Conservation (phyloP, 2,329 filamentous ascomycete genomes). For the Pseudocercospora musae region DNA sequence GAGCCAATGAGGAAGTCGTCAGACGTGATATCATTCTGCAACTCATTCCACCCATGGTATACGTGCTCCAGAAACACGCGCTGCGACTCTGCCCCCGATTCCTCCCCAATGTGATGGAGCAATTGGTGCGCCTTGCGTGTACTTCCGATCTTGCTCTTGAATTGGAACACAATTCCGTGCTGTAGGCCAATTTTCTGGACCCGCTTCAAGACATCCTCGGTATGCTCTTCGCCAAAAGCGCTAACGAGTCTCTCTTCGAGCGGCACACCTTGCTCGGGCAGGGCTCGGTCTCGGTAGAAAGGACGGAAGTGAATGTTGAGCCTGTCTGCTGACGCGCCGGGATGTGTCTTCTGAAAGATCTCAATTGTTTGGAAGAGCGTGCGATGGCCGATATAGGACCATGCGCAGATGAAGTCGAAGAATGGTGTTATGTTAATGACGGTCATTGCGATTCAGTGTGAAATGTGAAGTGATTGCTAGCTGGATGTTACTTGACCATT, state of each 20-base stretch:
- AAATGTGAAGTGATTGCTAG: not conserved
- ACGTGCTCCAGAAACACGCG: not conserved
- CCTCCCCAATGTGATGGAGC: not conserved
- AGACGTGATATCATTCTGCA: constrained; percentile 6
- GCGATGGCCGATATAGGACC: constrained; percentile 7
- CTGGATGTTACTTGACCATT: not conserved
- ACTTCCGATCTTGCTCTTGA: not conserved
- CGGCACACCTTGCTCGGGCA: not conserved
- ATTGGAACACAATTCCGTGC: constrained; percentile 1
- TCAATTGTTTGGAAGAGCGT: constrained; percentile 3
- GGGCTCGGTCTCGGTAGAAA: constrained; percentile 7
- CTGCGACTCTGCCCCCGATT: not conserved
- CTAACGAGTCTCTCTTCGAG: not conserved
- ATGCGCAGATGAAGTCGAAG: constrained; percentile 7
- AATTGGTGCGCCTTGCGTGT: not conserved
- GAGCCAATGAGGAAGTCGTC: not conserved
- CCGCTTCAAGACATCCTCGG: not conserved
- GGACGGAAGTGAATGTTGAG: not conserved
- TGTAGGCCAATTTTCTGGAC: not conserved
- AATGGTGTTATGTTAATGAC: constrained; percentile 3
- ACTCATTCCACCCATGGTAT: constrained; percentile 2
- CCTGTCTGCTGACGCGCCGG: not conserved
- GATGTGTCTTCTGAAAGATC: constrained; percentile 5
- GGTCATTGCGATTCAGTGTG: not conserved
- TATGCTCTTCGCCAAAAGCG: not conserved